Conservation (phyloP, 441 rosid species). For the Mallotus japonicus region DNA sequence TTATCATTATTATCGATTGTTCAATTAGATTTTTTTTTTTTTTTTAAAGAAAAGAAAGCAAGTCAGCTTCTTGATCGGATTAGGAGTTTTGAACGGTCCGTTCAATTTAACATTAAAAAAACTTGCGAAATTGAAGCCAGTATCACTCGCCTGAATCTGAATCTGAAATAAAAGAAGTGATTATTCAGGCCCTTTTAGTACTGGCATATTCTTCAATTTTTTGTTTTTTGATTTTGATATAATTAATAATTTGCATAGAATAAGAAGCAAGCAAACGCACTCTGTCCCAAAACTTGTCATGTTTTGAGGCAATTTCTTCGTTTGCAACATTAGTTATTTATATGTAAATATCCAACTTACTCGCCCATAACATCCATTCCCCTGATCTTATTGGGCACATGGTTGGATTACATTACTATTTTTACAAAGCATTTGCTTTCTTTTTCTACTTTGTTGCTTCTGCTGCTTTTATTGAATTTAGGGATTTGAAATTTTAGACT, state of each 20-base stretch:
- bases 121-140: conserved; percentile 49
- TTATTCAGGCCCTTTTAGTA: conserved; percentile 55
- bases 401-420: conserved; percentile 34
- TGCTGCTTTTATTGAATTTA: no score
- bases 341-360: conserved; percentile 26
- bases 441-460: not conserved
- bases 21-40: no score
- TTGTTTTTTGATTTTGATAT: not conserved
- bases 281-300: conserved; percentile 49
- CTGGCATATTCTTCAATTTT: conserved; percentile 35
- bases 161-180: conserved; percentile 24
- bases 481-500: no score
- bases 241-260: no score
- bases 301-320: conserved; percentile 78
- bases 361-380: conserved; percentile 28
- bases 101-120: conserved; percentile 23
- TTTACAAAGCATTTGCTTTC: no score
- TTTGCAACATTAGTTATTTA: conserved; percentile 40
- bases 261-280: conserved; percentile 52
- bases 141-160: conserved; percentile 71
- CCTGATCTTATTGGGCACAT: conserved; percentile 37
- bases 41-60: no score
- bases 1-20: no score
- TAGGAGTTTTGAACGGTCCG: conserved; percentile 25
- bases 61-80: conserved; percentile 71